These are phyloP conservation scores for Geotrichum siamense DNA, from an alignment of 1,139 yeast genomes.

Conservation along the genomic window DNA sequence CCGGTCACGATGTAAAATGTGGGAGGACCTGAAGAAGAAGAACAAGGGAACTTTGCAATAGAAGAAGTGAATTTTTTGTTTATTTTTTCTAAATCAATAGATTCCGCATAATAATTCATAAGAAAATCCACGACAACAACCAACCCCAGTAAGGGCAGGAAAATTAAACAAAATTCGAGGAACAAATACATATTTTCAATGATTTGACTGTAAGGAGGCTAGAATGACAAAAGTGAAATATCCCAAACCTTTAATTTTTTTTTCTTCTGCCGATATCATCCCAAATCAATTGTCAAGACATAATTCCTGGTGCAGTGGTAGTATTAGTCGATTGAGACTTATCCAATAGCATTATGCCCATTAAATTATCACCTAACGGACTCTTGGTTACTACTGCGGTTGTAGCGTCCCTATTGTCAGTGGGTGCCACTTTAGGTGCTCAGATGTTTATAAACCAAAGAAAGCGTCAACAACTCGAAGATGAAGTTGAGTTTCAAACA, in stretches of 20 bases:
- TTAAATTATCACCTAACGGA: conserved; percentile 16
- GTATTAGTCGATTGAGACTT: too few relatives aligned
- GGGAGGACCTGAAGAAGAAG: neutral
- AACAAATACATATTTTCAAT: conserved; percentile 16
- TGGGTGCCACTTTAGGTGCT: conserved; percentile 20
- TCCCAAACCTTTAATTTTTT: neutral
- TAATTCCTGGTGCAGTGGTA: too few relatives aligned
- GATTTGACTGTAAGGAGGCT: too few relatives aligned
- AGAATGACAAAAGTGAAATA: neutral
- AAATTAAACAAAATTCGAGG: conserved; percentile 8
- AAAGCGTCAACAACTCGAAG: conserved; percentile 15
- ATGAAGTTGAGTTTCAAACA: conserved; percentile 14
- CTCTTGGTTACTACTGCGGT: conserved; percentile 19
- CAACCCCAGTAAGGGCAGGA: conserved; percentile 8
- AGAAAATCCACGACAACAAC: conserved; percentile 8
- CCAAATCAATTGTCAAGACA: neutral
- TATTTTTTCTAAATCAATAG: conserved; percentile 11
- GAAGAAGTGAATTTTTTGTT: conserved; percentile 9
- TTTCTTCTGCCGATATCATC: neutral
- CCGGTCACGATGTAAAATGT: conserved; percentile 28
- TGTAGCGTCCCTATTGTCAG: conserved; percentile 18
- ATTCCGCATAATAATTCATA: conserved; percentile 15
- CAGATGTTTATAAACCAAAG: conserved; percentile 14
- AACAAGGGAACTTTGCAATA: conserved; percentile 13
- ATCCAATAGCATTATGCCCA: too few relatives aligned